Evolutionary conservation across 2,329 filamentous ascomycete genomes (phyloP).

Genomic region (Lachnellula suecica): DNA sequence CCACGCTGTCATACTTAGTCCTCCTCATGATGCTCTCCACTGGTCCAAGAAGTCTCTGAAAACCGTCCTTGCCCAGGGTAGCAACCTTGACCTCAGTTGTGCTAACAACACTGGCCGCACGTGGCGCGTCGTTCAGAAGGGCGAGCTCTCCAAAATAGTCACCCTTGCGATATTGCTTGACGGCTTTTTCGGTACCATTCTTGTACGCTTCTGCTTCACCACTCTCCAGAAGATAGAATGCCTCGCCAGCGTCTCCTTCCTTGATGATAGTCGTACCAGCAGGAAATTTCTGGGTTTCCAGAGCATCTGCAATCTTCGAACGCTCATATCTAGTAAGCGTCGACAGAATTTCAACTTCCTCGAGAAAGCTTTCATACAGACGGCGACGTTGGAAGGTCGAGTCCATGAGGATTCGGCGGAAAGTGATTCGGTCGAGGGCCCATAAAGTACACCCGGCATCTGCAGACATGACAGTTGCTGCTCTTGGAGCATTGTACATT

Average conservation of each 20-base stretch:
- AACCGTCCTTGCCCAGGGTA: conserved; percentile 87
- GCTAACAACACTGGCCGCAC: conserved; percentile 85
- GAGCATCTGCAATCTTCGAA: conserved; percentile 93
- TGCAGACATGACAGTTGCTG: conserved; percentile 86
- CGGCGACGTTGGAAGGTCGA: conserved; percentile 92
- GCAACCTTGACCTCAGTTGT: conserved; percentile 90
- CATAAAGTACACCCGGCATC: conserved; percentile 80
- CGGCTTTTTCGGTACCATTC: conserved; percentile 64
- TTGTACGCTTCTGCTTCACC: conserved; percentile 88
- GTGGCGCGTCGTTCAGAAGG: conserved; percentile 86
- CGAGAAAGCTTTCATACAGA: conserved; percentile 96
- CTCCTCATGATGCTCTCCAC: conserved; percentile 94
- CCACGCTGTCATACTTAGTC: conserved; percentile 60
- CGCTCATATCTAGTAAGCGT: conserved; percentile 89
- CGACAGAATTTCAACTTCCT: conserved; percentile 84
- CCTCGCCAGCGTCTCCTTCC: conserved; percentile 87
- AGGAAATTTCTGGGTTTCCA: conserved; percentile 86
- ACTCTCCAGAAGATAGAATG: conserved; percentile 87
- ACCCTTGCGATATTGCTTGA: conserved; percentile 84
- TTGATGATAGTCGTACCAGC: conserved; percentile 80
- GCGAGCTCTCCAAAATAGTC: conserved; percentile 98
- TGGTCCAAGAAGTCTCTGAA: conserved; percentile 87
- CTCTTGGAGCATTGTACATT: conserved; percentile 98
- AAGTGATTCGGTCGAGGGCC: conserved; percentile 93
- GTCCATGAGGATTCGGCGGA: conserved; percentile 97